phyloP scores from a whole-genome alignment of 2,329 filamentous ascomycete species.

The Ophiostoma australiae region DNA sequence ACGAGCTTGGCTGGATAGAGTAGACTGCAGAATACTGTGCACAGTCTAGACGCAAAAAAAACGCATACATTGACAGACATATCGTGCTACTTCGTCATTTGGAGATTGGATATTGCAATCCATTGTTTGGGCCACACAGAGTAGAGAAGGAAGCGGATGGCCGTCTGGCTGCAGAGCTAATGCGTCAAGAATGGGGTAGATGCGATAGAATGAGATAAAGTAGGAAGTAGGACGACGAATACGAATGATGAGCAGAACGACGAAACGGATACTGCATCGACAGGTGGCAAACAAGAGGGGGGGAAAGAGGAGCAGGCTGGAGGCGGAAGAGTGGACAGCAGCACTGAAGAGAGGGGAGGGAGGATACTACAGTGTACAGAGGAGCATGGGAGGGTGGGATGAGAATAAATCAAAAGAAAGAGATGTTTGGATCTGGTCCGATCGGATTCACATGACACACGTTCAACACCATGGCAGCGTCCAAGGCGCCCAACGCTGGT shows the following conservation, averaged over 20 bases:
- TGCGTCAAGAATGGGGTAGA: not conserved
- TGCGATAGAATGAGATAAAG: not conserved
- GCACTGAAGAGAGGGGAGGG: too few species aligned
- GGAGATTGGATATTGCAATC: constrained; percentile 21
- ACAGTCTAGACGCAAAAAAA: too few species aligned
- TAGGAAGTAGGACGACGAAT: not conserved
- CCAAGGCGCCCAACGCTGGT: not conserved
- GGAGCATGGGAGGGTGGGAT: not conserved
- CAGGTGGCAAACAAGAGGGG: constrained; percentile 3
- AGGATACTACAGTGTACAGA: not conserved
- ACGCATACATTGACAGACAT: too few species aligned
- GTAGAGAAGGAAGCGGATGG: constrained; percentile 12
- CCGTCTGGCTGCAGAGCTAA: constrained; percentile 9
- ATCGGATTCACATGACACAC: constrained; percentile 5
- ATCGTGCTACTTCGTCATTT: constrained; percentile 19
- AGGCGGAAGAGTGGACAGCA: not conserved
- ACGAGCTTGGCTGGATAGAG: not conserved
- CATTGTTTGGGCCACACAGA: constrained; percentile 17
- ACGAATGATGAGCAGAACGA: not conserved
- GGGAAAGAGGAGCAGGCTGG: not conserved
- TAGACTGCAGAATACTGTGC: too few species aligned
- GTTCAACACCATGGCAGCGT: not conserved
- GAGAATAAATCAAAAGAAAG: not conserved
- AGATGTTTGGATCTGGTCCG: not conserved
- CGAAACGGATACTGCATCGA: not conserved